Base-by-base conservation (phyloP, 75 land plant genomes). In the Chamaecyparis obtusa region DNA sequence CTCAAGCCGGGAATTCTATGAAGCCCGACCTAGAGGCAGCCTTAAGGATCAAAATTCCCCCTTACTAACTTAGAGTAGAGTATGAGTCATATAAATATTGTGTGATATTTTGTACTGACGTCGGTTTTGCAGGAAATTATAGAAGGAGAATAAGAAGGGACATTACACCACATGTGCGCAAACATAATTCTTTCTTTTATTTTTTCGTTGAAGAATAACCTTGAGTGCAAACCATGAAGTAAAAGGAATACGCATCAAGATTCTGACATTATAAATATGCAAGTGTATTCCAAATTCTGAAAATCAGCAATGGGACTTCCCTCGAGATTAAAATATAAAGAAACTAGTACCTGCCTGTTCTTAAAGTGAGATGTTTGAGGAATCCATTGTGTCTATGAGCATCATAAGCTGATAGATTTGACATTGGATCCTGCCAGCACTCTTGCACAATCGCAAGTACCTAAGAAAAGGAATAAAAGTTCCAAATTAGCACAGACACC, bases 301-400 rank as follows among this genome's bases (percentile, higher is more conserved):
- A 64, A 39, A 78, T 39, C 1, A 39, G 81, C 81, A 39, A 78
- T 78, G 24, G 36, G 9, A 41, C 81, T 78, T 48, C 39, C 19
- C 33, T 17, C 35, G 7, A 46, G 13, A 84, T 33, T 35, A 17
- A 17, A 54, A 39, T 76, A 44, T 46, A 85, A 33, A 79, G 84
- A 43, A 84, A 32, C 49, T 14, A 85, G 24, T 88, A 96, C 99
- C 96, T 94, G 90, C 99, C 99, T 89, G 97, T 90, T 90, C 99
- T 90, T 14, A 97, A 89, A 87, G 93, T 90, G 19, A 97, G 89
- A 94, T 97, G 99, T 78, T 94, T 96, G 30, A 97, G 94, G 90
- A 93, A 97, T 64, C 99, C 99, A 72, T 46, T 76, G 90, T 96
- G 94, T 16, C 90, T 90, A 83, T 90, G 92, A 41, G 91, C 96